Percentiles rank a stretch among this genome's conserved stretches.
phyloP scores from a whole-genome alignment of 768 basidiomycete genomes.

The Phylloporus rhodoxanthus region DNA sequence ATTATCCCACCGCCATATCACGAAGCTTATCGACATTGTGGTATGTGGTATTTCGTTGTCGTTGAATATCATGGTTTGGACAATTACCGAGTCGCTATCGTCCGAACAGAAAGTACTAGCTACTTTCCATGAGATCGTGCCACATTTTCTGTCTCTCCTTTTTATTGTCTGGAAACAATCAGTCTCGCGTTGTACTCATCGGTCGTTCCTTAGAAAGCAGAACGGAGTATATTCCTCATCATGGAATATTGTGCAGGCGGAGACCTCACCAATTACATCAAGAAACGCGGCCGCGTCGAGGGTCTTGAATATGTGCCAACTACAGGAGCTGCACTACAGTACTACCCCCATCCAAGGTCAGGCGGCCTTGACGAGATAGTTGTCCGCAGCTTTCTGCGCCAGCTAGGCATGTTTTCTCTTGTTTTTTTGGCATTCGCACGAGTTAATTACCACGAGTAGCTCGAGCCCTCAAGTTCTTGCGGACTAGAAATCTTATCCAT shows the following conservation, averaged over 20 bases:
- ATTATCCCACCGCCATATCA: conserved; percentile 89
- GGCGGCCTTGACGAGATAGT: conserved; percentile 90
- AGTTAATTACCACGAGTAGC: conserved; percentile 42
- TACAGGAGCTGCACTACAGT: conserved; percentile 65
- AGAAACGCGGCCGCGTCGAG: conserved; percentile 91
- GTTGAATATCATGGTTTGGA: neutral
- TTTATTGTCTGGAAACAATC: neutral
- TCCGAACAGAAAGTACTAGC: neutral
- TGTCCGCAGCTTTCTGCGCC: conserved; percentile 86
- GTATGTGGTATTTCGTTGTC: conserved; percentile 39
- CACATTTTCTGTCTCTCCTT: neutral
- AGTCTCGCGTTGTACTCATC: conserved; percentile 7
- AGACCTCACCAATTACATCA: conserved; percentile 94
- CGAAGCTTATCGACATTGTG: conserved; percentile 87
- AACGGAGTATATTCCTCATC: conserved; percentile 83
- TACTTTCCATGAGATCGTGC: neutral
- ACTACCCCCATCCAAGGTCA: conserved; percentile 84
- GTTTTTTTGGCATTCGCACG: neutral
- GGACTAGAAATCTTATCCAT: conserved; percentile 86
- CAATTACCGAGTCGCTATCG: neutral
- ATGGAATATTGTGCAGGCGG: conserved; percentile 98
- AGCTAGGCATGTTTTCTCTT: conserved; percentile 55
- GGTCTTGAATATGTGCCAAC: conserved; percentile 76
- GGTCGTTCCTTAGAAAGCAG: conserved; percentile 48
- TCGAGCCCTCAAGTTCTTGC: conserved; percentile 87